Base-by-base conservation (phyloP, 768 basidiomycete species). In the Kwoniella sp. region DNA sequence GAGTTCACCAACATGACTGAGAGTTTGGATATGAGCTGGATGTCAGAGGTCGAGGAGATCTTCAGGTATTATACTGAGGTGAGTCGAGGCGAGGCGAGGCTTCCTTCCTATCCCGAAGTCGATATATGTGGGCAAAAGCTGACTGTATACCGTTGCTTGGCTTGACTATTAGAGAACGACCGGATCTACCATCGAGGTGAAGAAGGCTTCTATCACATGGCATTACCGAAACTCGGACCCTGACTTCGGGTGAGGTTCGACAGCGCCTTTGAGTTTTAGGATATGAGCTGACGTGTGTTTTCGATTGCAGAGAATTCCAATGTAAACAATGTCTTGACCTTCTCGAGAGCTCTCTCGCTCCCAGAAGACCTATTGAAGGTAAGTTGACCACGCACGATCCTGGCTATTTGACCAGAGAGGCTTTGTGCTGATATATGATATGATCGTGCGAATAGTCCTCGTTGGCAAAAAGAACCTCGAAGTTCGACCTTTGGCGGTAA, bases 381-480 rank as follows among this genome's bases (percentile, higher is more conserved):
- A 64, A 57, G 84, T 75, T 15, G 3, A n/a, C n/a, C n/a, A n/a
- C n/a, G n/a, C n/a, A n/a, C n/a, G n/a, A n/a, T n/a, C n/a, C n/a
- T n/a, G n/a, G n/a, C n/a, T n/a, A n/a, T n/a, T n/a, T n/a, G n/a
- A n/a, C n/a, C n/a, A n/a, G n/a, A n/a, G 17, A n/a, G 27, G 29
- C 40, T 26, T 21, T 36, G 36, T n/a, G 25, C 27, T 26, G 19
- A 29, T 13, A 30, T 24, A 1, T 52, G n/a, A n/a, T n/a, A n/a
- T n/a, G n/a, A n/a, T n/a, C n/a, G n/a, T 26, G 33, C 13, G n/a
- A 52, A 24, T 68, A 89, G 92, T 96, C 4, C 87, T 96, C 55
- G 90, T 95, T 29, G 95, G 95, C 21, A 99, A 99, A 85, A 97
- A 97, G 87, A 97, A 97, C 79, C 84, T 99, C 48, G 95, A 99